phyloP scores from a whole-genome alignment of 2,329 filamentous ascomycete genomes.

The Shiraia sp. region DNA sequence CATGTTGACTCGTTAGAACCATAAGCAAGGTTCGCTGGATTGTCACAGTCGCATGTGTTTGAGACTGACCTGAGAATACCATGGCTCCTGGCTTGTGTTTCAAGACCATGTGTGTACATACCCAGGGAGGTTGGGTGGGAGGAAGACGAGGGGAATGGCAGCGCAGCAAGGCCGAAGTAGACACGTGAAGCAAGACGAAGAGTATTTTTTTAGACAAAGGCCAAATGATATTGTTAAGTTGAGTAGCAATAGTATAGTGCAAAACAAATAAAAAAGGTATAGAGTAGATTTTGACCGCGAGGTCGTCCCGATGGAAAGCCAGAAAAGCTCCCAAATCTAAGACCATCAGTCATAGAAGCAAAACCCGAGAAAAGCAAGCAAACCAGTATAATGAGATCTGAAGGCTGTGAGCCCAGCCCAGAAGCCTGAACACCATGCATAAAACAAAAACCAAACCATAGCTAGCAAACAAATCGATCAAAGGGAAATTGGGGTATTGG shows the following conservation, averaged over 20 bases:
- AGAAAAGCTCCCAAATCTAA: slow-evolving; percentile 26
- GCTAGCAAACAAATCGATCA: slow-evolving; percentile 18
- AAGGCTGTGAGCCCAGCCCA: slow-evolving; percentile 17
- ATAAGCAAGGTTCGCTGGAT: slow-evolving; percentile 7
- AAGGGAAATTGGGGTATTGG: slow-evolving; percentile 40
- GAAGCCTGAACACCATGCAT: slow-evolving; percentile 23
- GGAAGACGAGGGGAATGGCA: slow-evolving; percentile 7
- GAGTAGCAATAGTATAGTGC: slow-evolving; percentile 17
- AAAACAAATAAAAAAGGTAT: too few relatives aligned
- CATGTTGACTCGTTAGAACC: slow-evolving; percentile 8
- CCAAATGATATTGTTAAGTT: slow-evolving; percentile 2
- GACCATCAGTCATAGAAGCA: slow-evolving; percentile 16
- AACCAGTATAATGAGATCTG: slow-evolving; percentile 9
- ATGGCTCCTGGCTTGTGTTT: slow-evolving; percentile 23
- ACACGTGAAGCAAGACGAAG: slow-evolving; percentile 1
- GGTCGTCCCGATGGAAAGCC: slow-evolving; percentile 21
- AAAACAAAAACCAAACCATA: slow-evolving; percentile 16
- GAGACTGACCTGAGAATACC: slow-evolving; percentile 18
- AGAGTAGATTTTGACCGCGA: slow-evolving; percentile 36
- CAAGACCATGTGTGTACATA: slow-evolving; percentile 32
- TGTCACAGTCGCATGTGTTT: too few relatives aligned
- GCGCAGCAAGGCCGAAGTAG: neutral
- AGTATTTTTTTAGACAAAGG: slow-evolving; percentile 26
- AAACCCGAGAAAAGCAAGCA: slow-evolving; percentile 20
- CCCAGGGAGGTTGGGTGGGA: slow-evolving; percentile 18